Conservation (phyloP, 1,139 yeast species). For the Kodamaea alishanica region DNA sequence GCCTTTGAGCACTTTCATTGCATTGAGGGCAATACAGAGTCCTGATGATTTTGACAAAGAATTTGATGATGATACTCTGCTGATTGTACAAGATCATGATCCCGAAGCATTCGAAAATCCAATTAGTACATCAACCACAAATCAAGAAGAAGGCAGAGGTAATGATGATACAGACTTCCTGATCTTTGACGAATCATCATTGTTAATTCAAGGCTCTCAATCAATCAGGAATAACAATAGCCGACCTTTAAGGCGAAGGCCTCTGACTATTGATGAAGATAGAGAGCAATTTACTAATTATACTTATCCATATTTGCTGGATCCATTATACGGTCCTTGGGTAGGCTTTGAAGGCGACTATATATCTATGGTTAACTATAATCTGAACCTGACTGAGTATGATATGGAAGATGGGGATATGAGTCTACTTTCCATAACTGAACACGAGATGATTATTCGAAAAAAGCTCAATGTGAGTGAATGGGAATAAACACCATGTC, state of each 20-base stretch:
- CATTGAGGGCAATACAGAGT: slow-evolving; percentile 56
- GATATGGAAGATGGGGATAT: slow-evolving; percentile 25
- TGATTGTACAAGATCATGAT: slow-evolving; percentile 10
- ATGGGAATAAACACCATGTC: slow-evolving; percentile 33
- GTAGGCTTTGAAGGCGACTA: slow-evolving; percentile 54
- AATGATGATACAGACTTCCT: slow-evolving; percentile 12
- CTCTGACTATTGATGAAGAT: slow-evolving; percentile 54
- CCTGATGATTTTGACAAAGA: slow-evolving; percentile 41
- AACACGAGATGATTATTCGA: slow-evolving; percentile 25
- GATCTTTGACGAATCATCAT: slow-evolving; percentile 27
- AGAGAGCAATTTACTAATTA: slow-evolving; percentile 50
- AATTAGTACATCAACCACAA: slow-evolving; percentile 8
- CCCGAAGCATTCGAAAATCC: slow-evolving; percentile 1
- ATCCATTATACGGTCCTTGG: slow-evolving; percentile 55
- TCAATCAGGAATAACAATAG: slow-evolving; percentile 3
- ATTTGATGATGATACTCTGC: slow-evolving; percentile 35
- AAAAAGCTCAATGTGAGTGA: slow-evolving; percentile 39
- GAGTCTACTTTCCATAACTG: slow-evolving; percentile 20
- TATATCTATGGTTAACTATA: slow-evolving; percentile 38
- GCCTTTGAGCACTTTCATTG: slow-evolving; percentile 59
- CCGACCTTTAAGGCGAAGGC: slow-evolving; percentile 22
- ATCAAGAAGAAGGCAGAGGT: slow-evolving; percentile 6
- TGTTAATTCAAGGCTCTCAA: slow-evolving; percentile 20
- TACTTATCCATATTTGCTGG: slow-evolving; percentile 46
- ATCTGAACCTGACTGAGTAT: slow-evolving; percentile 11